Conservation (phyloP, 2,329 filamentous ascomycete genomes). For the Calonectria multiphialidica region DNA sequence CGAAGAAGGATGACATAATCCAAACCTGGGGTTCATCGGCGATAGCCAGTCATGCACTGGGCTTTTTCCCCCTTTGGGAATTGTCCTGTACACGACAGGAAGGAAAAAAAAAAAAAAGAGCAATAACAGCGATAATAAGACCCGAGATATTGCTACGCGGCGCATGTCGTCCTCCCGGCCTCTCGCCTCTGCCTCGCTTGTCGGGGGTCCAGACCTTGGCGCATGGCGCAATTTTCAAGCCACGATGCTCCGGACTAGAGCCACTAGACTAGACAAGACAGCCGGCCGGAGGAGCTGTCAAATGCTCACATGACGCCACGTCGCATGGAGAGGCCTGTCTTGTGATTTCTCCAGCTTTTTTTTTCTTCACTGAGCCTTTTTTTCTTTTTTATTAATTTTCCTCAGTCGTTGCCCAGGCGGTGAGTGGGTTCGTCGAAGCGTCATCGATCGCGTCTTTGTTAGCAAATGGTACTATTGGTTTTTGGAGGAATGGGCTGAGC, state of each 20-base stretch:
- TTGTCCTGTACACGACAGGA: too few relatives aligned
- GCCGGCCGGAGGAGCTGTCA: neutral
- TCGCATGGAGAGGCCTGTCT: neutral
- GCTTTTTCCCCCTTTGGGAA: neutral
- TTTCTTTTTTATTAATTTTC: neutral
- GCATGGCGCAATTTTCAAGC: conserved; percentile 6
- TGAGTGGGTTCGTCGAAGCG: neutral
- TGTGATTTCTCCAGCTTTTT: neutral
- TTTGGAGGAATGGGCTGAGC: too few relatives aligned
- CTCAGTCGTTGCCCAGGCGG: neutral
- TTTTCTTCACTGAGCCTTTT: neutral
- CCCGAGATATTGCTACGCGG: neutral
- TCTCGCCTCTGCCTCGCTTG: neutral
- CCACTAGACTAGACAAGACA: neutral
- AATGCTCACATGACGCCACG: conserved; percentile 8
- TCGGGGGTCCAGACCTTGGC: neutral
- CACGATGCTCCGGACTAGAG: neutral
- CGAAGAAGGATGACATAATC: neutral
- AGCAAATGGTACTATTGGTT: too few relatives aligned
- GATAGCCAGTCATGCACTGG: neutral
- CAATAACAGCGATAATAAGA: too few relatives aligned
- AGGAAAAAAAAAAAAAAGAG: too few relatives aligned
- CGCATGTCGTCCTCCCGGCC: neutral
- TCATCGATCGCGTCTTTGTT: too few relatives aligned
- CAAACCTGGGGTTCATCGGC: neutral